Conservation (phyloP, 2,329 filamentous ascomycete genomes). For the Hypoxylon sp. region DNA sequence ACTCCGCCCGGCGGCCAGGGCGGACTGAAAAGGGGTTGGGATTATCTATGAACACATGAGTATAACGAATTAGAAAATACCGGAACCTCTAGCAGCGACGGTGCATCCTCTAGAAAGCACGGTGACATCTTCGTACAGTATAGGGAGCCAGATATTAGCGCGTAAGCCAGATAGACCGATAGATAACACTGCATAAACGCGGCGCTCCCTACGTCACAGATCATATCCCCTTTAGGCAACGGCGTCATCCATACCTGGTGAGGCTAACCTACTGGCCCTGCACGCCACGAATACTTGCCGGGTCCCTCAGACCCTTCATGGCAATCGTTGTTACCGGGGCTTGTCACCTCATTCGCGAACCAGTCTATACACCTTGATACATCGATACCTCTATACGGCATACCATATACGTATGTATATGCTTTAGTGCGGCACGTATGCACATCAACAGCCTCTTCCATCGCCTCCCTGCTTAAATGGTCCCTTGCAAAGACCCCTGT, state of each 20-base stretch:
- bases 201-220: slow-evolving; percentile 29
- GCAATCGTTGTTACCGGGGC: slow-evolving; percentile 25
- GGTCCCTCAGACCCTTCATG: slow-evolving; percentile 31
- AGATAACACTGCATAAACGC: slow-evolving; percentile 34
- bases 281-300: slow-evolving; percentile 40
- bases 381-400: slow-evolving; percentile 2
- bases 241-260: slow-evolving; percentile 31
- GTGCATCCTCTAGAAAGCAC: slow-evolving; percentile 22
- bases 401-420: slow-evolving; percentile 5
- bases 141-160: slow-evolving; percentile 16
- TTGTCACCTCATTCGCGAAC: slow-evolving; percentile 29
- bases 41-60: background rate
- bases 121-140: slow-evolving; percentile 40
- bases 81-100: background rate
- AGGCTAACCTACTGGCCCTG: slow-evolving; percentile 30
- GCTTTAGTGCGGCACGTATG: slow-evolving; percentile 1
- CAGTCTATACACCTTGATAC: slow-evolving; percentile 5
- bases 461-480: background rate
- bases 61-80: background rate
- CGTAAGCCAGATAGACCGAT: slow-evolving; percentile 10
- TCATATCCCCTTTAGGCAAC: slow-evolving; percentile 33
- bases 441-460: background rate
- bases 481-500: slow-evolving; percentile 1
- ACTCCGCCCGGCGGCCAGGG: slow-evolving; percentile 20
- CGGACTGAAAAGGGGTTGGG: slow-evolving; percentile 13